Percentiles rank a stretch among this genome's conserved stretches.
phyloP scores from a whole-genome alignment of 2,329 filamentous ascomycete genomes.

The Malbranchea cinnamomea region DNA sequence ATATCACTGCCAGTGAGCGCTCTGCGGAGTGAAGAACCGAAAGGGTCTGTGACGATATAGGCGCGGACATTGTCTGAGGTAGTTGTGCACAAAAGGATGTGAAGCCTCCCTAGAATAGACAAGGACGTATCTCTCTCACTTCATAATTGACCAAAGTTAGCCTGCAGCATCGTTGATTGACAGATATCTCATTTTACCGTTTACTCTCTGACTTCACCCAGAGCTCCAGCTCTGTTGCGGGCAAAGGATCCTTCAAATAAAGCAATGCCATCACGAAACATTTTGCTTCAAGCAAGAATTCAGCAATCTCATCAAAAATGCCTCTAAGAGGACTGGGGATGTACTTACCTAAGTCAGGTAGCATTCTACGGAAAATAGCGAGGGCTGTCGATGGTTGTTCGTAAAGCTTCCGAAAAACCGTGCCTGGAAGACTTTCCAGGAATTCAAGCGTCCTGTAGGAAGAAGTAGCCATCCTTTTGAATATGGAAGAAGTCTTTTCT shows the following conservation, averaged over 20 bases:
- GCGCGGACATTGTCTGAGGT: conserved; percentile 49
- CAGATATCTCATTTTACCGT: conserved; percentile 33
- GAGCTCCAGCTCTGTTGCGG: conserved; percentile 63
- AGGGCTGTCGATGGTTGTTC: conserved; percentile 90
- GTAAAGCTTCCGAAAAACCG: conserved; percentile 82
- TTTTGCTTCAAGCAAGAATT: conserved; percentile 53
- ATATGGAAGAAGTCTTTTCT: no score
- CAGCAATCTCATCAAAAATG: conserved; percentile 5
- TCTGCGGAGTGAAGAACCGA: conserved; percentile 66
- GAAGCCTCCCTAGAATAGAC: conserved; percentile 65
- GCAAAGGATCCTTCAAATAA: conserved; percentile 71
- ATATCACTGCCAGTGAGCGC: conserved; percentile 77
- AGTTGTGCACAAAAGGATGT: conserved; percentile 59
- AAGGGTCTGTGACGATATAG: conserved; percentile 65
- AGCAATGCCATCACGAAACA: conserved; percentile 90
- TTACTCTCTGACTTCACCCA: conserved; percentile 63
- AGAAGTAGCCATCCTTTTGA: conserved; percentile 41
- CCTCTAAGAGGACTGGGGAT: background rate
- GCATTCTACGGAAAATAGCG: conserved; percentile 93
- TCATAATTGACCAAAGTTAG: conserved; percentile 4
- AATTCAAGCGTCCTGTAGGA: conserved; percentile 64
- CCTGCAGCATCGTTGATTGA: conserved; percentile 18
- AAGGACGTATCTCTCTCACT: conserved; percentile 75
- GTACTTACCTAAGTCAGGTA: conserved; percentile 63
- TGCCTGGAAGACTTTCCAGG: conserved; percentile 78